Evolutionary conservation across 371 early-diverging fungal species (phyloP).

Genomic region (Smittium mucronatum): DNA sequence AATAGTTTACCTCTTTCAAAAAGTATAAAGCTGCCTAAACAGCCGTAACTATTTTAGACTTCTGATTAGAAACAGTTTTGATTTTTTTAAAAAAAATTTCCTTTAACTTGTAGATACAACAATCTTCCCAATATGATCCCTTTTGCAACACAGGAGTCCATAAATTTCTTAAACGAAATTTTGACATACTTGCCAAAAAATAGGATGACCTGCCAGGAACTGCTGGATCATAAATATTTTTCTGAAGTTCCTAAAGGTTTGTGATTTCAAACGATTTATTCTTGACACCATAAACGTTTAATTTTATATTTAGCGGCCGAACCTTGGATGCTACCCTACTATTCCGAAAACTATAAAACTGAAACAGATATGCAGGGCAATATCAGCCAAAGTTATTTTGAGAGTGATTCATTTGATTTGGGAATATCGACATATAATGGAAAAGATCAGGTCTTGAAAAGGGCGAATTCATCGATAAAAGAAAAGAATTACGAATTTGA

Average conservation of each 20-base stretch:
- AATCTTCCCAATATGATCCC: neutral
- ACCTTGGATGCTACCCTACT: neutral
- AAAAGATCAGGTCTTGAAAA: neutral
- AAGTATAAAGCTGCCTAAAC: neutral
- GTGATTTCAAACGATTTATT: neutral
- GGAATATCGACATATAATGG: neutral
- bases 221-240: slow-evolving; percentile 75
- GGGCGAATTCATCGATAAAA: neutral
- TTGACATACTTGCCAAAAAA: slow-evolving; percentile 40
- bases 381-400: neutral
- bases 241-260: slow-evolving; percentile 49
- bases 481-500: neutral
- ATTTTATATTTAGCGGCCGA: neutral
- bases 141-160: neutral
- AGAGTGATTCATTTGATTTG: neutral
- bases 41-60: neutral
- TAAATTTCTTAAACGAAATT: neutral
- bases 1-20: neutral
- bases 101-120: neutral
- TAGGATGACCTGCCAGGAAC: slow-evolving; percentile 75
- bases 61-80: neutral
- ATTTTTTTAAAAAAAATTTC: neutral
- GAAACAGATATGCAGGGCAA: neutral
- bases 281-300: neutral
- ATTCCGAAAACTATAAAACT: neutral